phyloP scores from a whole-genome alignment of 208 protist species.

The Crithidia brevicula region DNA sequence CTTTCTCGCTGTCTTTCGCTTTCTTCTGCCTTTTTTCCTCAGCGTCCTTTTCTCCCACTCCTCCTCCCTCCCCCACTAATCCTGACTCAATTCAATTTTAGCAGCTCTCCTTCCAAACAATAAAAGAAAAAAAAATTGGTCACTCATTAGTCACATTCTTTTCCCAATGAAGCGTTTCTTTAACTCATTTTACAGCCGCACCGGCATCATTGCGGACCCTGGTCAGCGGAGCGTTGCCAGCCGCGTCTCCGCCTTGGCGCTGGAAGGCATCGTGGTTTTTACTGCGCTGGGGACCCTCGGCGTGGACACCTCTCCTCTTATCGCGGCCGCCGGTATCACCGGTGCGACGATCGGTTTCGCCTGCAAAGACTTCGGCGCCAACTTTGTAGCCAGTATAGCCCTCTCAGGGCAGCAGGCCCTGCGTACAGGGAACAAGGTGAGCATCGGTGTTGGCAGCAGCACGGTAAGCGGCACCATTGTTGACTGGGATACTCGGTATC shows the following conservation, averaged over 20 bases:
- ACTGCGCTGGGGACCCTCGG: conserved; percentile 73
- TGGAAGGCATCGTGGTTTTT: conserved; percentile 67
- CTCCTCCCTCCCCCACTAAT: too few relatives aligned
- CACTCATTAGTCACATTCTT: background rate
- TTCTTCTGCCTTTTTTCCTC: too few relatives aligned
- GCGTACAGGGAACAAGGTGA: conserved; percentile 62
- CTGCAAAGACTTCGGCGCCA: conserved; percentile 82
- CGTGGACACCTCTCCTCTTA: conserved; percentile 74
- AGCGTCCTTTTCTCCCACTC: too few relatives aligned
- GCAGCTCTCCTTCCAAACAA: too few relatives aligned
- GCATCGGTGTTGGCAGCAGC: conserved; percentile 53
- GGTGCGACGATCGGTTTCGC: conserved; percentile 88
- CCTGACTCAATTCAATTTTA: too few relatives aligned
- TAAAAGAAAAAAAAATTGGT: background rate
- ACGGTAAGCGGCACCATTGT: conserved; percentile 56
- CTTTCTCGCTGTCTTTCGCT: too few relatives aligned
- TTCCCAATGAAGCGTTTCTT: conserved; percentile 80
- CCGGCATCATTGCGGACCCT: conserved; percentile 69
- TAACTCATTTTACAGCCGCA: conserved; percentile 66
- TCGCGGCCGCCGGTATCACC: conserved; percentile 77
- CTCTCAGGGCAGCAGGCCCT: conserved; percentile 65
- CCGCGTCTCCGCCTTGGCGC: conserved; percentile 50
- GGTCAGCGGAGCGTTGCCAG: conserved; percentile 79
- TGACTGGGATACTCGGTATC: conserved; percentile 84
- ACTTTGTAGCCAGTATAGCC: conserved; percentile 82